Conservation (phyloP, 345 rosid genomes). For the Diplotaxis tenuifolia region DNA sequence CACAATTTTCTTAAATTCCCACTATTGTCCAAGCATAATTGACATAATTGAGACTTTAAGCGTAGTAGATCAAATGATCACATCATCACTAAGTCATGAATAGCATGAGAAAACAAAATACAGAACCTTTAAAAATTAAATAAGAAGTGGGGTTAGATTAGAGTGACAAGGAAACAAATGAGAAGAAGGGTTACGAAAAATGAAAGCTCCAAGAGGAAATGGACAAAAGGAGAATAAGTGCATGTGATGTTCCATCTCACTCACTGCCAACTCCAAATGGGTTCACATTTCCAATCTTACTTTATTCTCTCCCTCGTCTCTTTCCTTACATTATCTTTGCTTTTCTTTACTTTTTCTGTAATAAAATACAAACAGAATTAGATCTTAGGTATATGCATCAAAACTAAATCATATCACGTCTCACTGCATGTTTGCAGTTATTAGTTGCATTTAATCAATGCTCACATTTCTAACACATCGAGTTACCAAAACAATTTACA, state of each 20-base stretch:
- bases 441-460: no score
- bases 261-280: constrained; percentile 38
- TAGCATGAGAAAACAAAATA: constrained; percentile 1
- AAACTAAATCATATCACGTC: constrained; percentile 23
- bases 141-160: not conserved
- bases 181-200: constrained; percentile 29
- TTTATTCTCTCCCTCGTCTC: constrained; percentile 47
- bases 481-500: not conserved
- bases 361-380: not conserved
- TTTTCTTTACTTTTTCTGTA: constrained; percentile 16
- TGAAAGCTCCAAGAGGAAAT: constrained; percentile 69
- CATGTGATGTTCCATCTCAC: constrained; percentile 55
- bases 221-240: constrained; percentile 54
- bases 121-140: constrained; percentile 14
- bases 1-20: constrained; percentile 3
- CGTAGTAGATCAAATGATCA: constrained; percentile 19
- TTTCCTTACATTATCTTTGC: constrained; percentile 31
- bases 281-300: constrained; percentile 41
- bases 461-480: not conserved
- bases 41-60: constrained; percentile 15
- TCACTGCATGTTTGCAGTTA: constrained; percentile 11
- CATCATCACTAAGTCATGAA: constrained; percentile 27
- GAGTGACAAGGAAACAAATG: constrained; percentile 5
- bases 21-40: not conserved
- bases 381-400: constrained; percentile 24